Conservation (phyloP, 176 grass and related monocot genomes). For the Oryza meyeriana region DNA sequence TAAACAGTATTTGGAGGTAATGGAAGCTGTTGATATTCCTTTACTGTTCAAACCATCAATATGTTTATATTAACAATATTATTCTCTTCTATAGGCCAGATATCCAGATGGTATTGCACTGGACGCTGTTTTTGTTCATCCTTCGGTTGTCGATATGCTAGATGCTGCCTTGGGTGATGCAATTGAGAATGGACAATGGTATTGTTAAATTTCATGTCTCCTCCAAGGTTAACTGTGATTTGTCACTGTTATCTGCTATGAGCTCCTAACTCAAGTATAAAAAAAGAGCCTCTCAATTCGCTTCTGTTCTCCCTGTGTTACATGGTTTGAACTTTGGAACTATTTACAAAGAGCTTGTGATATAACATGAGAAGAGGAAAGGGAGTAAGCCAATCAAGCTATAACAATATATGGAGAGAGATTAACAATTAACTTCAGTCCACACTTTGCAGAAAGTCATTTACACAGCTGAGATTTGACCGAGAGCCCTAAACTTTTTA, state of each 20-base stretch:
- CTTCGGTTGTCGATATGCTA: slow-evolving; percentile 89
- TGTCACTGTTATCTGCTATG: slow-evolving; percentile 14
- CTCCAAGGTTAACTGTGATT: not conserved
- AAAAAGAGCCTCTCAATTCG: not conserved
- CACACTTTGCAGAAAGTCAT: slow-evolving; percentile 1
- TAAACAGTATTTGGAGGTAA: slow-evolving; percentile 95
- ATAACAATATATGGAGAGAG: slow-evolving; percentile 13
- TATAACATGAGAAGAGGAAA: not conserved
- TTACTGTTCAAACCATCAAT: not conserved
- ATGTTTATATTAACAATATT: slow-evolving; percentile 22
- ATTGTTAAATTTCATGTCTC: slow-evolving; percentile 31
- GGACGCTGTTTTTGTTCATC: slow-evolving; percentile 91
- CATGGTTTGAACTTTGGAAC: slow-evolving; percentile 12
- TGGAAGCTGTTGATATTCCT: slow-evolving; percentile 24
- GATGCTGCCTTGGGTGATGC: slow-evolving; percentile 87
- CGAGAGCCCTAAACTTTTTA: not conserved
- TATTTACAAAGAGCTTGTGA: not conserved
- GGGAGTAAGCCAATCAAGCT: slow-evolving; percentile 3
- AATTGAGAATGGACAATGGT: slow-evolving; percentile 86
- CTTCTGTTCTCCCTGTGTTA: not conserved
- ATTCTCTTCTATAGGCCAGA: slow-evolving; percentile 57
- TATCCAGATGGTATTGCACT: slow-evolving; percentile 94
- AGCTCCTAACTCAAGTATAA: not conserved
- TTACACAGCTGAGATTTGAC: slow-evolving; percentile 24
- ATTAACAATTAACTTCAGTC: slow-evolving; percentile 6